These are phyloP conservation scores for Rhizopus delemar DNA, from an alignment of 371 early-diverging fungal species.

Conservation along the genomic window DNA sequence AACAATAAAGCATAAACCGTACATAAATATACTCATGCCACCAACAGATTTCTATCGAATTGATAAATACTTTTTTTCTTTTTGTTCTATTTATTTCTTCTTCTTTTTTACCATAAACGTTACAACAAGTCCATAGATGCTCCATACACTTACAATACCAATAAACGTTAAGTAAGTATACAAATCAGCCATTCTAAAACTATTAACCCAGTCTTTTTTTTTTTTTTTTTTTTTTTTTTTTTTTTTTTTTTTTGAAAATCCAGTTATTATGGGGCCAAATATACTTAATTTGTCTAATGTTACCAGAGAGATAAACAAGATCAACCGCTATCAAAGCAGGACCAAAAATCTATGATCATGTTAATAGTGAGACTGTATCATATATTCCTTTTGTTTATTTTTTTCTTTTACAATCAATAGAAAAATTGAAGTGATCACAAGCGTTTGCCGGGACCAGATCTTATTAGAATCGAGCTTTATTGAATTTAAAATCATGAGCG, in stretches of 20 bases:
- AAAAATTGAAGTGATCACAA: not conserved
- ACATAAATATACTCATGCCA: conserved; percentile 9
- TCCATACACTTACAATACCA: conserved; percentile 24
- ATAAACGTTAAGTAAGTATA: conserved; percentile 24
- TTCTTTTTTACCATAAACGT: conserved; percentile 10
- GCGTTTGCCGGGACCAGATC: not conserved
- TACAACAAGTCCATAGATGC: conserved; percentile 19
- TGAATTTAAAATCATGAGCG: not conserved
- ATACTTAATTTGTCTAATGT: conserved; percentile 22
- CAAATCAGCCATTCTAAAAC: conserved; percentile 20
- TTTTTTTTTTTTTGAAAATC: conserved; percentile 35
- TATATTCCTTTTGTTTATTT: not conserved
- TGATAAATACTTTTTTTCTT: no score
- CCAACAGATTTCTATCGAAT: conserved; percentile 13
- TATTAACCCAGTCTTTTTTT: conserved; percentile 19
- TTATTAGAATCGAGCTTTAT: not conserved
- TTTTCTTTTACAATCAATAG: not conserved
- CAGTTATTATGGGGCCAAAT: conserved; percentile 3
- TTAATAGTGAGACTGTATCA: conserved; percentile 11
- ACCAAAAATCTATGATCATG: conserved; percentile 62
- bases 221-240: not conserved
- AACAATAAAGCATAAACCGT: conserved; percentile 9
- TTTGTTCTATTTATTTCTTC: no score
- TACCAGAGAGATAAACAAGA: conserved; percentile 17
- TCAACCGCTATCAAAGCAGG: conserved; percentile 55